Evolutionary conservation across 768 basidiomycete genomes (phyloP).

Genomic region (Rhizopogon roseolus): DNA sequence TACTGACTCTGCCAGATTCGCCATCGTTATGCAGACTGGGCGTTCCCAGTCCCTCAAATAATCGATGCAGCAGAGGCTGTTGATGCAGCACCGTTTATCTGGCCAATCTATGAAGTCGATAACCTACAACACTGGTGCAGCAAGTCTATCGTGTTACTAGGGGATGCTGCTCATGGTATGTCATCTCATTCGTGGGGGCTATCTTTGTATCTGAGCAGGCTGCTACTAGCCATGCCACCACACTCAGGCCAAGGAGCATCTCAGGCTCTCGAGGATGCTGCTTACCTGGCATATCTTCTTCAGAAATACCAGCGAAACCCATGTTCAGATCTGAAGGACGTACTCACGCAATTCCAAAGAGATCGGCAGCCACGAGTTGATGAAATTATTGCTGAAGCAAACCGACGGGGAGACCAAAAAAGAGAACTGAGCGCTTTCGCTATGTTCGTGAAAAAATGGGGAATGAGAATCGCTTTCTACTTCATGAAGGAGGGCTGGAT

Average conservation of each 20-base stretch:
- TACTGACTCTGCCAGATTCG: conserved; percentile 13
- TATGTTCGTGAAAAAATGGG: conserved; percentile 19
- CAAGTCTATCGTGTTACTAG: conserved; percentile 21
- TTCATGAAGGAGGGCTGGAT: conserved; percentile 23
- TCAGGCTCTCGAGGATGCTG: conserved; percentile 25
- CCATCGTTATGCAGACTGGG: conserved; percentile 21
- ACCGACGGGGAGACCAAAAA: conserved; percentile 20
- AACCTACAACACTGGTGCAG: conserved; percentile 22
- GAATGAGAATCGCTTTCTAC: conserved; percentile 16
- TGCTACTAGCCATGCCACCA: conserved; percentile 24
- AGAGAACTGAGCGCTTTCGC: conserved; percentile 13
- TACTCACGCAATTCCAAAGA: conserved; percentile 18
- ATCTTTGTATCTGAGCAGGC: background rate
- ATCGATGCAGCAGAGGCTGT: conserved; percentile 15
- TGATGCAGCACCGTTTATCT: conserved; percentile 15
- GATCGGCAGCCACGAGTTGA: conserved; percentile 20
- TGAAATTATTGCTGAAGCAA: conserved; percentile 22
- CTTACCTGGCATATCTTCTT: conserved; percentile 24
- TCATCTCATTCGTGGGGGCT: background rate
- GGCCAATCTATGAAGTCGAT: conserved; percentile 22
- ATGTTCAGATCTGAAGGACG: conserved; percentile 10
- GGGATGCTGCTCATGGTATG: conserved; percentile 28
- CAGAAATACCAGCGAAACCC: conserved; percentile 7
- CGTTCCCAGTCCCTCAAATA: conserved; percentile 23
- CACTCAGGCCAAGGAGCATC: conserved; percentile 28